A percentile compares a stretch with the other conserved stretches of the same genome.
Conservation (phyloP, 768 basidiomycete species). For the Podaxis sp. region DNA sequence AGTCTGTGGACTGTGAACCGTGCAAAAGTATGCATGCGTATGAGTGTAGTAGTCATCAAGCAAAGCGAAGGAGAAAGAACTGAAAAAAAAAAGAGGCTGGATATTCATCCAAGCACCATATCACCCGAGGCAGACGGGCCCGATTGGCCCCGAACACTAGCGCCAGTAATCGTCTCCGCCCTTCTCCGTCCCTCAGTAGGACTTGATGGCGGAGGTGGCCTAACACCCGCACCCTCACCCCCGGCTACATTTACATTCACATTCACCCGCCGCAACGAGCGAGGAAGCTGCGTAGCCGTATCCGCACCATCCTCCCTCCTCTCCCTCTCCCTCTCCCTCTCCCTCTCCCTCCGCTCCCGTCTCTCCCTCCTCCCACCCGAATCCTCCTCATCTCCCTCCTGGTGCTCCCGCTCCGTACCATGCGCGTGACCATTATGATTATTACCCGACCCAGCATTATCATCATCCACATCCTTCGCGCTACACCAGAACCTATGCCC, state of each 20-base stretch:
- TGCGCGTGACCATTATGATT: background rate
- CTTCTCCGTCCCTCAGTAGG: slow-evolving; percentile 14
- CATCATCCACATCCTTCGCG: slow-evolving; percentile 51
- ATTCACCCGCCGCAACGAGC: background rate
- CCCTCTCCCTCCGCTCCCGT: slow-evolving; percentile 1
- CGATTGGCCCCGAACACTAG: background rate
- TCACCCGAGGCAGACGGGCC: background rate
- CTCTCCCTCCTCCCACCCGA: slow-evolving; percentile 9
- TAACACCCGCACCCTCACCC: background rate
- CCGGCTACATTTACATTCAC: background rate
- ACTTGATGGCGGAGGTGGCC: slow-evolving; percentile 1
- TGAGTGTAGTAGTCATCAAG: background rate
- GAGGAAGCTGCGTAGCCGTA: slow-evolving; percentile 3
- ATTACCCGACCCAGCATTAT: slow-evolving; percentile 20
- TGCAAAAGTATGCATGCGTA: background rate
- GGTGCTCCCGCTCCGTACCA: background rate
- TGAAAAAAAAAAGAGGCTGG: background rate
- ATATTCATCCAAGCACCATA: slow-evolving; percentile 1
- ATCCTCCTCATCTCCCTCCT: slow-evolving; percentile 7
- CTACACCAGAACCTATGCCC: slow-evolving; percentile 96
- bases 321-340: background rate
- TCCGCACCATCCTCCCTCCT: slow-evolving; percentile 8
- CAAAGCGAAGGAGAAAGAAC: background rate
- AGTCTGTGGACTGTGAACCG: background rate
- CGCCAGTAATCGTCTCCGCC: slow-evolving; percentile 17